These are phyloP conservation scores for Ilyonectria sp. DNA, from an alignment of 2,329 filamentous ascomycete species.

Conservation along the genomic window DNA sequence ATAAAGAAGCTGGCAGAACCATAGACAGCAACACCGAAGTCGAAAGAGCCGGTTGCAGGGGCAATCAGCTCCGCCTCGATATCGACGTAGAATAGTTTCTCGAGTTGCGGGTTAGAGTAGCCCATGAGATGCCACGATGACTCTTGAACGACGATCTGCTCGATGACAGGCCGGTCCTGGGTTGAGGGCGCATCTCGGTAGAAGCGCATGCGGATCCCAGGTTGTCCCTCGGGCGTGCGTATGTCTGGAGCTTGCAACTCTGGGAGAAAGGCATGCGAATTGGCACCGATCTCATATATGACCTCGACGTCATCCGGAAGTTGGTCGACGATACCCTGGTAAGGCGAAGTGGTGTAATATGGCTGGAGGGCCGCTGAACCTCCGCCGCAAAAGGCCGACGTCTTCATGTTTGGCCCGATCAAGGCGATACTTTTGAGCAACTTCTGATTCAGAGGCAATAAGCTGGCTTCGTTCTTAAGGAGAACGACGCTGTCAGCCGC, in stretches of 20 bases:
- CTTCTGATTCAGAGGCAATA: constrained; percentile 63
- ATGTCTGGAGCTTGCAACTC: too few relatives aligned
- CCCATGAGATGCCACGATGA: constrained; percentile 37
- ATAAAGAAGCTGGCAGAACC: constrained; percentile 52
- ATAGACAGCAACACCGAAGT: constrained; percentile 52
- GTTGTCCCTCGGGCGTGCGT: too few relatives aligned
- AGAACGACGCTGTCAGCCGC: constrained; percentile 67
- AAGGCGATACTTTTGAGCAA: too few relatives aligned
- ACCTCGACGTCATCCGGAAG: neutral
- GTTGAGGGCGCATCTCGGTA: too few relatives aligned
- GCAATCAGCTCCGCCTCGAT: constrained; percentile 40
- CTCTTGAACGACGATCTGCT: too few relatives aligned
- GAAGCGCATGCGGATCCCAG: too few relatives aligned
- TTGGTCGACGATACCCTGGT: constrained; percentile 45
- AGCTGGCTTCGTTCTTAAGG: constrained; percentile 72
- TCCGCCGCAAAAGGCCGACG: constrained; percentile 49
- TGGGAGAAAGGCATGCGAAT: too few relatives aligned
- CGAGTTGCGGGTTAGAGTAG: constrained; percentile 38
- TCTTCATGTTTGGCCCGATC: constrained; percentile 68
- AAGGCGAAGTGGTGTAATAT: constrained; percentile 50
- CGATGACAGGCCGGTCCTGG: too few relatives aligned
- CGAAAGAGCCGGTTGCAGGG: constrained; percentile 41
- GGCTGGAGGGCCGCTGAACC: constrained; percentile 50
- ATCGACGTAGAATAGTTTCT: constrained; percentile 40
- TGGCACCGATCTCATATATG: too few relatives aligned